Conservation (phyloP, 2,329 filamentous ascomycete species). For the Cordyceps militaris region DNA sequence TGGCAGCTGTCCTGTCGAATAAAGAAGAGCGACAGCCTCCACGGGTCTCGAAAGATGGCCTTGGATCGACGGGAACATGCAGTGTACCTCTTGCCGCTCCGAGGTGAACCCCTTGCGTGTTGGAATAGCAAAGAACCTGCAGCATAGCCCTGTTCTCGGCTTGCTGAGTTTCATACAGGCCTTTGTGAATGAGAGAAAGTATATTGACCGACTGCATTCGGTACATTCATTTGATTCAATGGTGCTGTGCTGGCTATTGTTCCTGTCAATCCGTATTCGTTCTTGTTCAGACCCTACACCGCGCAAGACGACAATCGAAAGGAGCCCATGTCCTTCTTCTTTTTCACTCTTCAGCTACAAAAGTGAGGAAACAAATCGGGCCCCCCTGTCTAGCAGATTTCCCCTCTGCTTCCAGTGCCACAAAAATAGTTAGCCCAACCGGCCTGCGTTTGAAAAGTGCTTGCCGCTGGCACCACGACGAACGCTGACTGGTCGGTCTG, state of each 20-base stretch:
- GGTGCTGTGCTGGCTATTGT: background rate
- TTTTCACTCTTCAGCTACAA: background rate
- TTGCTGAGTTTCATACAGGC: background rate
- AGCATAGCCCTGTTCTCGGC: background rate
- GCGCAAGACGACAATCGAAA: constrained; percentile 3
- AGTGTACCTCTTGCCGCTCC: constrained; percentile 3
- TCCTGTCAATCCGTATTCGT: background rate
- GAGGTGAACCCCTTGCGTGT: constrained; percentile 9
- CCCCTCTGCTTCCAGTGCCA: background rate
- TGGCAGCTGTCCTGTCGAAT: background rate
- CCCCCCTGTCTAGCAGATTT: background rate
- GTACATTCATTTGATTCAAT: constrained; percentile 11
- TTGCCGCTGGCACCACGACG: background rate
- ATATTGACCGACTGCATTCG: constrained; percentile 1
- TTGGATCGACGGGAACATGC: constrained; percentile 8
- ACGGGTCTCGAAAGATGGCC: background rate
- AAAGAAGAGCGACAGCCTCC: background rate
- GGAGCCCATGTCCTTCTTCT: background rate
- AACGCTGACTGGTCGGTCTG: constrained; percentile 6
- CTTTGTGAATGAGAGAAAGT: background rate
- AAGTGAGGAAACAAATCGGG: background rate
- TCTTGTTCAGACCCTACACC: background rate
- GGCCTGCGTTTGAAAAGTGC: constrained; percentile 4
- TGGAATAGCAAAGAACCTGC: background rate
- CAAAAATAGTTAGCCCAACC: constrained; percentile 7